Percentiles rank a stretch among this genome's conserved stretches.
These are phyloP conservation scores for Solanum ahanhuiri DNA, from an alignment of 257 asterid species.

Conservation along the genomic window DNA sequence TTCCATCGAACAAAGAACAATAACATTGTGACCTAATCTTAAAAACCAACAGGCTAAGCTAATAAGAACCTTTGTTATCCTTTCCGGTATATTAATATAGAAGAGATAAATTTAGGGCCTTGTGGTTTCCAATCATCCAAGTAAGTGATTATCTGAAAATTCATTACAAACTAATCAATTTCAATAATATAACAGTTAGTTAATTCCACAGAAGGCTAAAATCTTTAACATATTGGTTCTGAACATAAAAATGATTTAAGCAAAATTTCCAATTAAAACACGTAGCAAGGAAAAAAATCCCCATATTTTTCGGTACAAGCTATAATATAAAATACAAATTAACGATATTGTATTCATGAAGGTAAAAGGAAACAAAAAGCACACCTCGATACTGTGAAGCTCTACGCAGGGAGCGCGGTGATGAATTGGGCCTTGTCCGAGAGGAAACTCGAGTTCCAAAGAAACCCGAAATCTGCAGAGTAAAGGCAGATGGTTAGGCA, in stretches of 20 bases:
- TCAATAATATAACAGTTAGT: neutral
- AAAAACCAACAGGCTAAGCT: neutral
- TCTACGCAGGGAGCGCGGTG: neutral
- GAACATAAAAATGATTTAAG: neutral
- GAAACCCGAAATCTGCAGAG: constrained; percentile 27
- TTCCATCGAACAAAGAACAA: neutral
- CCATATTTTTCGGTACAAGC: neutral
- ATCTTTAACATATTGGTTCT: neutral
- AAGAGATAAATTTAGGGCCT: neutral
- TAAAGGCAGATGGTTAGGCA: neutral
- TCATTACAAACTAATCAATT: neutral
- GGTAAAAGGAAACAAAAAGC: neutral
- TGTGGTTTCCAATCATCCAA: neutral
- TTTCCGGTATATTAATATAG: neutral
- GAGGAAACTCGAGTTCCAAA: constrained; percentile 18
- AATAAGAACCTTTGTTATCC: neutral
- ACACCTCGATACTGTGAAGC: neutral
- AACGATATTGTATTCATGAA: neutral
- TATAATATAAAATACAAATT: neutral
- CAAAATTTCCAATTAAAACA: neutral
- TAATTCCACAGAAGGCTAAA: neutral
- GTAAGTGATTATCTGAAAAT: neutral
- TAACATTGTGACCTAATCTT: neutral
- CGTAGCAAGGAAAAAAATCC: neutral
- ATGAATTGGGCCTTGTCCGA: constrained; percentile 11